Evolutionary conservation across 2,329 filamentous ascomycete genomes (phyloP).

Genomic region (Clonostachys chloroleuca): DNA sequence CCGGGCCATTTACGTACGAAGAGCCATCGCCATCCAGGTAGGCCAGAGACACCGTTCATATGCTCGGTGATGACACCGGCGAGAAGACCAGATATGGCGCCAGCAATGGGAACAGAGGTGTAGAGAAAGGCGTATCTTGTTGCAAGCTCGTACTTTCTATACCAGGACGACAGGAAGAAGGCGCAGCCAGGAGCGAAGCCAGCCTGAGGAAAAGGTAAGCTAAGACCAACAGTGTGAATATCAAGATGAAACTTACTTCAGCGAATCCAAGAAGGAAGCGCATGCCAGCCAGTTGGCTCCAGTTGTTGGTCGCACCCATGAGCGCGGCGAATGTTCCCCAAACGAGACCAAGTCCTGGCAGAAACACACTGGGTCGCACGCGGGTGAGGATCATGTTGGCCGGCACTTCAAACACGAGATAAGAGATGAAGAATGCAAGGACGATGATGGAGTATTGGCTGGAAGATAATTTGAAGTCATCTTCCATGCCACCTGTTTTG

Average conservation of each 20-base stretch:
- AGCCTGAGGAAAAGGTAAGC: constrained; percentile 1
- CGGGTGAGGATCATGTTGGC: constrained; percentile 9
- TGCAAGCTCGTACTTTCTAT: constrained; percentile 12
- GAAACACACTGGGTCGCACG: constrained; percentile 12
- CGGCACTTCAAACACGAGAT: constrained; percentile 8
- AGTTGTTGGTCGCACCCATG: constrained; percentile 12
- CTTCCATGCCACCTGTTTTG: constrained; percentile 12
- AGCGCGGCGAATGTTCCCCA: constrained; percentile 13
- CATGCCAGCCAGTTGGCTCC: constrained; percentile 11
- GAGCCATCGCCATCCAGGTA: constrained; percentile 18
- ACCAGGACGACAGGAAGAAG: constrained; percentile 14
- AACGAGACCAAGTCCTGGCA: constrained; percentile 10
- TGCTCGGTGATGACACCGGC: constrained; percentile 12
- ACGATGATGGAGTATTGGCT: constrained; percentile 18
- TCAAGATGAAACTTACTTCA: constrained; percentile 2
- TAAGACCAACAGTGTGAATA: neutral
- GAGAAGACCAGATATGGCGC: constrained; percentile 10
- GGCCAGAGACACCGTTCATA: constrained; percentile 11
- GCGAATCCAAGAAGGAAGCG: constrained; percentile 12
- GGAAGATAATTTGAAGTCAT: constrained; percentile 10
- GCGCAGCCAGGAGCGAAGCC: constrained; percentile 14
- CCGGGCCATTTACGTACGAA: constrained; percentile 8
- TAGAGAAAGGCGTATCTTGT: constrained; percentile 11
- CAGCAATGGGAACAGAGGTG: constrained; percentile 12
- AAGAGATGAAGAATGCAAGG: constrained; percentile 16